These are phyloP conservation scores for Xylaria sp. DNA, from an alignment of 2,329 filamentous ascomycete species.

Conservation along the genomic window DNA sequence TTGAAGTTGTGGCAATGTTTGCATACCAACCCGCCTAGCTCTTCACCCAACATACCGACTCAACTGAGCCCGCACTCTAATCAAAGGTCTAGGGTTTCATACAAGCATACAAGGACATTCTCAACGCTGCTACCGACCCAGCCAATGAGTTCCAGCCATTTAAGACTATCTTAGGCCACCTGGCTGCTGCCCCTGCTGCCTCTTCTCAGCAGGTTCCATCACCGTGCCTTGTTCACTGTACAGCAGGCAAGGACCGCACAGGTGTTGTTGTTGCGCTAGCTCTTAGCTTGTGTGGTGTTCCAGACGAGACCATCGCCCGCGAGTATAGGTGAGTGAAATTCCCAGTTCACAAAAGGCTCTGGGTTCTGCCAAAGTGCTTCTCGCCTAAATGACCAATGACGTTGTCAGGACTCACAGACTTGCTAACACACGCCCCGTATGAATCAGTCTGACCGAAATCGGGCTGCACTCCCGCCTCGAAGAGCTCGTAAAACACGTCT, in stretches of 20 bases:
- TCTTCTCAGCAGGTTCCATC: constrained; percentile 48
- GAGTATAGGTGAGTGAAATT: constrained; percentile 46
- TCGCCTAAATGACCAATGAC: neutral
- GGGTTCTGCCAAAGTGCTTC: neutral
- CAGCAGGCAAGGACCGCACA: constrained; percentile 72
- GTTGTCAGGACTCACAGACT: neutral
- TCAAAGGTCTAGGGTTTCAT: constrained; percentile 59
- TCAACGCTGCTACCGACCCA: constrained; percentile 54
- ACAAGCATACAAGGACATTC: constrained; percentile 66
- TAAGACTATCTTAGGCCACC: constrained; percentile 57
- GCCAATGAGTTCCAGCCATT: constrained; percentile 61
- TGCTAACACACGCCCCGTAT: constrained; percentile 2
- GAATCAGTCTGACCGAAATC: constrained; percentile 56
- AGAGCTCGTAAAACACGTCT: constrained; percentile 50
- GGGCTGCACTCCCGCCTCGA: constrained; percentile 51
- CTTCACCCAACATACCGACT: neutral
- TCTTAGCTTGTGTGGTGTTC: constrained; percentile 62
- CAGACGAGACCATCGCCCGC: constrained; percentile 56
- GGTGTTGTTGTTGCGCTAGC: constrained; percentile 68
- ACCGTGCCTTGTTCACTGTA: constrained; percentile 65
- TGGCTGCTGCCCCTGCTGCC: constrained; percentile 46
- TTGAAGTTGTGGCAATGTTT: neutral
- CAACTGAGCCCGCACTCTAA: constrained; percentile 13
- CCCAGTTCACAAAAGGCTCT: neutral
- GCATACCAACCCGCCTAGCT: neutral